Conservation (phyloP, 305 asterid genomes). For the Fraxinus paxiana region DNA sequence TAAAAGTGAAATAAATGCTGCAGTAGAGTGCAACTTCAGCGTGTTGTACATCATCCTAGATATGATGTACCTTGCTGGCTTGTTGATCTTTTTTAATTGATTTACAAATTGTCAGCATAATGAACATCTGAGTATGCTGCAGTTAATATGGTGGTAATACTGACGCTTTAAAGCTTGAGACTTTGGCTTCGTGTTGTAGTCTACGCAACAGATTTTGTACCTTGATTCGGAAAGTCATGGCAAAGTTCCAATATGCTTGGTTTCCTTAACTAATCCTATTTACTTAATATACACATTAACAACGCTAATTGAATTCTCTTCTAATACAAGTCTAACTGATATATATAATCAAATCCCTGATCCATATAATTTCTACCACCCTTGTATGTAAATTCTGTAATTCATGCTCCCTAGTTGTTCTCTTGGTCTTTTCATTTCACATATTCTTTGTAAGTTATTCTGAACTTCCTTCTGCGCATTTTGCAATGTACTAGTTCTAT, state of each 20-base stretch:
- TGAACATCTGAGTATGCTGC: background rate
- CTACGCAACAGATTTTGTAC: background rate
- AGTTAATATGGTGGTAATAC: background rate
- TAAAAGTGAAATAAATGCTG: background rate
- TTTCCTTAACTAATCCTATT: background rate
- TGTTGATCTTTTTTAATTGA: background rate
- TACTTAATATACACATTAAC: background rate
- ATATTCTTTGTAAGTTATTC: background rate
- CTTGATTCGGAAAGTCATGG: background rate
- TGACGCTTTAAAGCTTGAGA: background rate
- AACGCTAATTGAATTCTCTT: background rate
- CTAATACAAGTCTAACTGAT: background rate
- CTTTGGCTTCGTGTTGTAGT: background rate
- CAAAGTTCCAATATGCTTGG: background rate
- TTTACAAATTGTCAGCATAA: background rate
- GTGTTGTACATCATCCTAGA: background rate
- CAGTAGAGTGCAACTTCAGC: background rate
- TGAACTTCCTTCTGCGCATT: background rate
- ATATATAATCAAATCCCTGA: background rate
- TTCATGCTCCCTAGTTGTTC: background rate
- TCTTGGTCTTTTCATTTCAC: background rate
- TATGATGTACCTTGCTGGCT: background rate
- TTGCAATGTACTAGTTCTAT: background rate
- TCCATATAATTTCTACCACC: background rate
- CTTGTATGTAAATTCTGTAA: background rate